Conservation (phyloP, 176 grass and related monocot species). For the Zea luxurians region DNA sequence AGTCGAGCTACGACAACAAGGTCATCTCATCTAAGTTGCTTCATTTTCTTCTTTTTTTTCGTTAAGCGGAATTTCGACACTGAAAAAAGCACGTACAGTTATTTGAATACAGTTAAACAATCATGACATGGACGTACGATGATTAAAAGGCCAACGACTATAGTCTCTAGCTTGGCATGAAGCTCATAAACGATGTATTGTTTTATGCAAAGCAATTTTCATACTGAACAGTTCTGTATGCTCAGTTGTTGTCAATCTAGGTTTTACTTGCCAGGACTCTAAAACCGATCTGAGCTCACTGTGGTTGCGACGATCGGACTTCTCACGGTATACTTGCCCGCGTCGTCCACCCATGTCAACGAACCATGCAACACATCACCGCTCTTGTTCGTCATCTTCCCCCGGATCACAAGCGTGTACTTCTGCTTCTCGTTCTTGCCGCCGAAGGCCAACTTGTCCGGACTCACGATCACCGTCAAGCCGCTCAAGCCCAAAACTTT, state of each 20-base stretch:
- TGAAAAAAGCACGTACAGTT: neutral
- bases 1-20: too few relatives aligned
- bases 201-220: neutral
- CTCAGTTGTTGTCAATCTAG: neutral
- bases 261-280: slow-evolving; percentile 10
- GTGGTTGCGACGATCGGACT: slow-evolving; percentile 77
- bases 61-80: neutral
- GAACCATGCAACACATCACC: slow-evolving; percentile 57
- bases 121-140: neutral
- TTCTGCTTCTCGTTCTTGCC: slow-evolving; percentile 61
- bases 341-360: slow-evolving; percentile 71
- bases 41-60: neutral
- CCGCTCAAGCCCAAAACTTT: slow-evolving; percentile 48
- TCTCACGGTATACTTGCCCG: slow-evolving; percentile 69
- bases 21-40: neutral
- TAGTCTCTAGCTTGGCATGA: neutral
- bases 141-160: neutral
- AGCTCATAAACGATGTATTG: neutral
- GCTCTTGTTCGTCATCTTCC: slow-evolving; percentile 40
- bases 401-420: slow-evolving; percentile 58
- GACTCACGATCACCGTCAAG: slow-evolving; percentile 47
- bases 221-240: neutral
- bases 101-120: neutral
- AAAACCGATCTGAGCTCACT: slow-evolving; percentile 32
- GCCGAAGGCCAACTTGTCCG: slow-evolving; percentile 43